Evolutionary conservation across 345 rosid species (phyloP).

Genomic region (Trapa bicornis): DNA sequence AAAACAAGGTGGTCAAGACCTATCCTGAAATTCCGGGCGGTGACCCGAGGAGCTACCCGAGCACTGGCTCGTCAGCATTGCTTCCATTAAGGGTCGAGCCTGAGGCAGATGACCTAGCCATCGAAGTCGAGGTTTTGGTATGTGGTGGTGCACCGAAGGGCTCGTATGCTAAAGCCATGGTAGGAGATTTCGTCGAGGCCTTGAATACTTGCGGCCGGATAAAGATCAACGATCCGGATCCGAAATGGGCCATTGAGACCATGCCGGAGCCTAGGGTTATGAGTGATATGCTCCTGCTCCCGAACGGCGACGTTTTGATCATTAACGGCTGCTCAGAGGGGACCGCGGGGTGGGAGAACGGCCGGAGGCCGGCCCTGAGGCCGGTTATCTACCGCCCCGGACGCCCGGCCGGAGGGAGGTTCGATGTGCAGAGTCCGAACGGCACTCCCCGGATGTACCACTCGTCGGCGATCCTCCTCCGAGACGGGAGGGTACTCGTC

Average conservation of each 20-base stretch:
- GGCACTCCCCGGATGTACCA: conserved; percentile 54
- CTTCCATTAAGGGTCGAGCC: conserved; percentile 13
- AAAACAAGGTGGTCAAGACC: conserved; percentile 16
- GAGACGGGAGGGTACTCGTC: conserved; percentile 48
- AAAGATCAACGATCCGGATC: conserved; percentile 29
- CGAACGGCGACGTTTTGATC: conserved; percentile 44
- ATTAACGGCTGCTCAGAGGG: conserved; percentile 51
- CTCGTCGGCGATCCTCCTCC: conserved; percentile 41
- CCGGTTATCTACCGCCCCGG: conserved; percentile 31
- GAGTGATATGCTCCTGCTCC: conserved; percentile 59
- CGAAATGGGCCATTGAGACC: conserved; percentile 38
- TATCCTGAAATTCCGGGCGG: conserved; percentile 41
- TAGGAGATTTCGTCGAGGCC: conserved; percentile 12
- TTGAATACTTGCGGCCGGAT: conserved; percentile 40
- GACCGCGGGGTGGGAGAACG: conserved; percentile 41
- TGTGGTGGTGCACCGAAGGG: conserved; percentile 65
- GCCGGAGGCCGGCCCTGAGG: conserved; percentile 29
- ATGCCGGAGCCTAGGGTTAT: conserved; percentile 49
- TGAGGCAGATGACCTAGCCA: not conserved
- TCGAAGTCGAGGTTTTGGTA: conserved; percentile 25
- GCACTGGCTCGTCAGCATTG: conserved; percentile 42
- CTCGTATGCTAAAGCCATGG: conserved; percentile 15
- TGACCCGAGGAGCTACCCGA: conserved; percentile 38
- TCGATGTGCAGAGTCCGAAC: conserved; percentile 27
- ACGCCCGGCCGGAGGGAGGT: conserved; percentile 26